phyloP scores from a whole-genome alignment of 129 eudicot genomes.

The Helichrysum umbraculigerum region DNA sequence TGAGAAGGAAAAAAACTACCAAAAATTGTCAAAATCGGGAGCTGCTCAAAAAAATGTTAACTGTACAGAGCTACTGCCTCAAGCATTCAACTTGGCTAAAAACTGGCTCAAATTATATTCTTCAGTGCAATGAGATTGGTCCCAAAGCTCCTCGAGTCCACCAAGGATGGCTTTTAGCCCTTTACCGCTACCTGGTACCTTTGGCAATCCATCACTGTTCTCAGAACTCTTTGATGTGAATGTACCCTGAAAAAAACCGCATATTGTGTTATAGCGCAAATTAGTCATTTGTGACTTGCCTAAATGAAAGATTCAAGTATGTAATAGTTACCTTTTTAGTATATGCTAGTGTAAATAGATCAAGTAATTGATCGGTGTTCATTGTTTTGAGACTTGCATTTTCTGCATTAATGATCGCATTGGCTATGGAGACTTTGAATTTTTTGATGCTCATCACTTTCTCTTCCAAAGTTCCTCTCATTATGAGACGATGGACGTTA shows the following conservation, averaged over 20 bases:
- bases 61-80: constrained; percentile 44
- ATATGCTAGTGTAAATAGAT: constrained; percentile 85
- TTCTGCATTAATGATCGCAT: constrained; percentile 91
- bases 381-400: constrained; percentile 96
- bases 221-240: constrained; percentile 54
- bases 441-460: constrained; percentile 96
- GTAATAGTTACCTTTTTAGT: constrained; percentile 57
- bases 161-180: constrained; percentile 92
- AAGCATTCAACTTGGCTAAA: constrained; percentile 86
- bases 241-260: constrained; percentile 51
- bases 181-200: constrained; percentile 68
- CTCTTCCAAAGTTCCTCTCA: constrained; percentile 99
- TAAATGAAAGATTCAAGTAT: neutral
- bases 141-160: constrained; percentile 98
- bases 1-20: constrained; percentile 26
- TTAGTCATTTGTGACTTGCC: constrained; percentile 8
- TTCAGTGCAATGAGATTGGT: constrained; percentile 97
- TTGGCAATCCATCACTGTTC: constrained; percentile 49
- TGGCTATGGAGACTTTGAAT: constrained; percentile 93
- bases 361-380: constrained; percentile 98
- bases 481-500: constrained; percentile 93
- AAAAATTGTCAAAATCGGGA: constrained; percentile 50
- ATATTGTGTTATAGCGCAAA: constrained; percentile 14
- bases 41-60: constrained; percentile 50
- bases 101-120: constrained; percentile 86